Evolutionary conservation across 2,329 filamentous ascomycete genomes (phyloP).

Genomic region (Tolypocladium cylindrosporum): DNA sequence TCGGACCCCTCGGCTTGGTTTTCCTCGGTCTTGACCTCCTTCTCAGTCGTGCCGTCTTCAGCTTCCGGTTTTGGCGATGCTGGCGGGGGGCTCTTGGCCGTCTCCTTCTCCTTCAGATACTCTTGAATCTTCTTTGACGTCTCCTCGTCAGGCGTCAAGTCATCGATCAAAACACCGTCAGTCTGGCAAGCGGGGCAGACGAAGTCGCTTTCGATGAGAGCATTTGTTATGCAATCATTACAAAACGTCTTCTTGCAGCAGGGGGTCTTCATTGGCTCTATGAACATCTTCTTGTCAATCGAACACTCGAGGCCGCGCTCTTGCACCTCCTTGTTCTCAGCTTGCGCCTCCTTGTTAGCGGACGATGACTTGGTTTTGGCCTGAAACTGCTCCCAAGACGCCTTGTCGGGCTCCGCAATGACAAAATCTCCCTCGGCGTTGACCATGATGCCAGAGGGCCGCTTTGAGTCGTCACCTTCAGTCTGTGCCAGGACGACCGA

Average conservation of each 20-base stretch:
- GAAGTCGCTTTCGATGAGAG: slow-evolving; percentile 96
- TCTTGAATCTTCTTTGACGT: slow-evolving; percentile 67
- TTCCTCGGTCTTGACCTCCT: slow-evolving; percentile 17
- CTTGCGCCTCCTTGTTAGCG: slow-evolving; percentile 65
- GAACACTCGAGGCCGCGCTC: slow-evolving; percentile 85
- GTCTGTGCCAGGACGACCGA: slow-evolving; percentile 64
- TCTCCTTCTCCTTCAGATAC: slow-evolving; percentile 52
- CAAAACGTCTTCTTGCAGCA: slow-evolving; percentile 98
- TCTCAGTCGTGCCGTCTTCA: slow-evolving; percentile 31
- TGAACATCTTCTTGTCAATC: slow-evolving; percentile 95
- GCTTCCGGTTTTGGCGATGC: slow-evolving; percentile 25
- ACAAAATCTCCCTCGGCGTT: slow-evolving; percentile 97
- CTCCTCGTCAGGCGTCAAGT: slow-evolving; percentile 75
- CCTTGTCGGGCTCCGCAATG: slow-evolving; percentile 89
- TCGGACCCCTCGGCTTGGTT: slow-evolving; percentile 6
- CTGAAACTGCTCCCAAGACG: slow-evolving; percentile 93
- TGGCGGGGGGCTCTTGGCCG: slow-evolving; percentile 30
- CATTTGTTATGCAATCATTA: slow-evolving; percentile 98
- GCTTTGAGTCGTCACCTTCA: slow-evolving; percentile 72
- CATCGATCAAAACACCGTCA: slow-evolving; percentile 87
- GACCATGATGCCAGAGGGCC: slow-evolving; percentile 87
- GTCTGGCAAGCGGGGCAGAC: slow-evolving; percentile 86
- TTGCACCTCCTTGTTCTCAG: slow-evolving; percentile 77
- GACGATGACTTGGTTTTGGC: slow-evolving; percentile 85
- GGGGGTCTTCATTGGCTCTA: slow-evolving; percentile 97